These are phyloP conservation scores for Phoma sp. DNA, from an alignment of 2,329 filamentous ascomycete genomes.

Conservation along the genomic window DNA sequence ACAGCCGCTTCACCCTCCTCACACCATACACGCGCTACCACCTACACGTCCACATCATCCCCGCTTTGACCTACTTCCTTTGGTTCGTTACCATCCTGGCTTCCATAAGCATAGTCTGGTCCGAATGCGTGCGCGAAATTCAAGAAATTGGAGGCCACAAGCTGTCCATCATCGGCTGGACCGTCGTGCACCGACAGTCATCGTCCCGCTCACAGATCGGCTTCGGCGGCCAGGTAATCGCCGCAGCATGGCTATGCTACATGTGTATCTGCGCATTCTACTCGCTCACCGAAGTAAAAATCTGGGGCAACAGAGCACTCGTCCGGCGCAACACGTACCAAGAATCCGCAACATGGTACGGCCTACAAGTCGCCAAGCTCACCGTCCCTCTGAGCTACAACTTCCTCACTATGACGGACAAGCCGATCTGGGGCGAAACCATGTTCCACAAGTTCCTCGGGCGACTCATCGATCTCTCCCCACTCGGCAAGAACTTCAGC, in stretches of 20 bases:
- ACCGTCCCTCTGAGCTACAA: constrained; percentile 95
- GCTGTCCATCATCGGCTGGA: constrained; percentile 73
- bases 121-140: constrained; percentile 86
- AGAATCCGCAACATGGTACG: constrained; percentile 96
- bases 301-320: constrained; percentile 95
- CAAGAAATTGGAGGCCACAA: constrained; percentile 63
- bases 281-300: constrained; percentile 89
- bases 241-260: constrained; percentile 89
- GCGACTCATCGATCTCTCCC: constrained; percentile 80
- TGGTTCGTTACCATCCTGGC: constrained; percentile 76
- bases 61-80: constrained; percentile 68
- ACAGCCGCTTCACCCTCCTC: constrained; percentile 60
- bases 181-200: constrained; percentile 77
- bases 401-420: constrained; percentile 88
- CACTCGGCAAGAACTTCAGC: constrained; percentile 83
- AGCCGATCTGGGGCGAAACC: constrained; percentile 75
- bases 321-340: constrained; percentile 90
- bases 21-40: constrained; percentile 85
- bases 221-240: constrained; percentile 84
- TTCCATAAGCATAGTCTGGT: constrained; percentile 88
- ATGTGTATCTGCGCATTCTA: constrained; percentile 92
- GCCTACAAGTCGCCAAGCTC: constrained; percentile 87
- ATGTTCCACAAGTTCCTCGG: constrained; percentile 90
- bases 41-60: constrained; percentile 76
- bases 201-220: constrained; percentile 77